Base-by-base conservation (phyloP, 768 basidiomycete species). In the Phallus indusiatus region DNA sequence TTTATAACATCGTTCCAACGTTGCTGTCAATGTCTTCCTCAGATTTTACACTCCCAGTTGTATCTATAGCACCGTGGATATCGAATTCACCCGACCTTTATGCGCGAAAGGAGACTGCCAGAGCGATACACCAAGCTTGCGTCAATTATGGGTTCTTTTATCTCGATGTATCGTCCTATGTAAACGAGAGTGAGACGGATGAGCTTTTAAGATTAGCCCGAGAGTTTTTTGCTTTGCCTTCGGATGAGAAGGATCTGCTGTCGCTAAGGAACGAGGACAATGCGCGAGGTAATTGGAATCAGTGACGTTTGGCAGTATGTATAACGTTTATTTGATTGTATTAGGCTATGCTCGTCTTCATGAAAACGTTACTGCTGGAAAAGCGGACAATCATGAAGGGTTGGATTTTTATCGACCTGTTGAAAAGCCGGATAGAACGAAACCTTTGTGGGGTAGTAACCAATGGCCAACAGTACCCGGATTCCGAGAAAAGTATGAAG, bases 91-190 rank as follows among this genome's bases (percentile, higher is more conserved):
- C 70, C 5, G 36, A 60, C 24, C 56, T 77, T 1, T 33, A 62
- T n/a, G 51, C 54, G 22, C 21, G 46, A 18, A 21, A 57, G 20
- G 56, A 49, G 6, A 63, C 60, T 2, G 63, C 70, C 11, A n/a
- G 53, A 18, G 81, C 82, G 0, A 71, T 94, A 17, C 91, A 92
- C 65, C 67, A 72, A 0, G 90, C 90, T 8, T 90, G 90, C 65
- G 66, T 87, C 20, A 74, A 87, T 56, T 90, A 82, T 57, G 93
- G 93, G 0, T 95, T 95, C 78, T 94, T 95, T 74, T 95, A 94
- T 70, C 75, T 94, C 50, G 81, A 91, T 61, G 74, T 92, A 49
- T 79, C 82, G 1, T 71, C 76, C 3, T 88, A 76, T 63, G 70
- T 85, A 14, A 74, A 83, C 36, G 72, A 71, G 0, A 66, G 73